Percentiles rank a stretch among this genome's conserved stretches.
phyloP scores from a whole-genome alignment of 2,329 filamentous ascomycete species.

The Myriosclerotinia duriaeana region DNA sequence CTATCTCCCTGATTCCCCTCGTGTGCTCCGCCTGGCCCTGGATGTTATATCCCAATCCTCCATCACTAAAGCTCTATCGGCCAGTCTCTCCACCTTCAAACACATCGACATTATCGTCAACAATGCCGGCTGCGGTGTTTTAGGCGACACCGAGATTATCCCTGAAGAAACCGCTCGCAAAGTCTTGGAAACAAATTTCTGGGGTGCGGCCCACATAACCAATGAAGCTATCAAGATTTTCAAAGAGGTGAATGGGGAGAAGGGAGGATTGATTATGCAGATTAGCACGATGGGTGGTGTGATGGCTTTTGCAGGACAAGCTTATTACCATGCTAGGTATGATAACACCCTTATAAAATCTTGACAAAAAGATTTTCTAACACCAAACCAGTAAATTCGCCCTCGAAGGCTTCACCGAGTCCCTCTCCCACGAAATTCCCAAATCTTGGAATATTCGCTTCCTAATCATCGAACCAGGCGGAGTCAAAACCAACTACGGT shows the following conservation, averaged over 20 bases:
- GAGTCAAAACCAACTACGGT: no score
- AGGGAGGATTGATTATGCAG: slow-evolving; percentile 44
- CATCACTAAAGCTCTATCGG: slow-evolving; percentile 39
- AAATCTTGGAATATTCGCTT: slow-evolving; percentile 44
- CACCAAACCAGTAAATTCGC: slow-evolving; percentile 42
- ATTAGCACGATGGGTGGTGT: slow-evolving; percentile 44
- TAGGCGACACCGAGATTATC: slow-evolving; percentile 51
- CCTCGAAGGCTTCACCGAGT: slow-evolving; percentile 43
- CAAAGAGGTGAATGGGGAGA: slow-evolving; percentile 24
- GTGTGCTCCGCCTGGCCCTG: slow-evolving; percentile 47
- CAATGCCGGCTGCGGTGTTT: slow-evolving; percentile 48
- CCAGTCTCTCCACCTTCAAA: slow-evolving; percentile 48
- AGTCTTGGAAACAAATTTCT: slow-evolving; percentile 42
- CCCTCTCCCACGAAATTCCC: slow-evolving; percentile 40
- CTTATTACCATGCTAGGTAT: slow-evolving; percentile 42
- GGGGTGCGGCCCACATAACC: slow-evolving; percentile 22
- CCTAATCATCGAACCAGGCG: slow-evolving; percentile 39
- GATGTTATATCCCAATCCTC: slow-evolving; percentile 50
- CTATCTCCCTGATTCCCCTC: slow-evolving; percentile 42
- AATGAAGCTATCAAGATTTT: slow-evolving; percentile 22
- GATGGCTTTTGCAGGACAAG: slow-evolving; percentile 40
- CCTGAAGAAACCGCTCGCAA: slow-evolving; percentile 37
- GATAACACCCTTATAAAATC: no score
- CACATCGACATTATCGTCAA: slow-evolving; percentile 56
- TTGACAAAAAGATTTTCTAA: not conserved